Evolutionary conservation across 257 asterid genomes (phyloP).

Genomic region (Penstemon eatonii): DNA sequence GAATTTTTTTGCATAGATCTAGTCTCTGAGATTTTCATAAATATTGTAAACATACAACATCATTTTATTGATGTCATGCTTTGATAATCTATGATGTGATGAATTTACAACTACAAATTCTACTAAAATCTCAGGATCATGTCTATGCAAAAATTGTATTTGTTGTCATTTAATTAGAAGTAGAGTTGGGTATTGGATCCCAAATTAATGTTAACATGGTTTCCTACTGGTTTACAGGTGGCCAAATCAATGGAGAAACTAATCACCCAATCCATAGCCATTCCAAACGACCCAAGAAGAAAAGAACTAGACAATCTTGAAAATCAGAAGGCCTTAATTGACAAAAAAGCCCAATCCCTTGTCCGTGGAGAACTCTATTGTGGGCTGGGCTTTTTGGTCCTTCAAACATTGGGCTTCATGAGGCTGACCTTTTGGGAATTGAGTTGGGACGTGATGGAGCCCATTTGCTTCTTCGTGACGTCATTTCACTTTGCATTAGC

Average conservation of each 20-base stretch:
- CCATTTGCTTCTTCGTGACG: conserved; percentile 87
- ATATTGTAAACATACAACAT: too few relatives aligned
- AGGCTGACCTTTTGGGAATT: conserved; percentile 92
- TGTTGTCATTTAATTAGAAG: too few relatives aligned
- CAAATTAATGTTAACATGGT: not conserved
- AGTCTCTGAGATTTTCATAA: too few relatives aligned
- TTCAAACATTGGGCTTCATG: conserved; percentile 87
- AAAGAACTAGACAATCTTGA: conserved; percentile 57
- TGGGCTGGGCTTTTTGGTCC: conserved; percentile 69
- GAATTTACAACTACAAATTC: too few relatives aligned
- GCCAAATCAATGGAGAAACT: conserved; percentile 68
- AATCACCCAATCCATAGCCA: conserved; percentile 47
- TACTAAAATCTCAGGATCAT: too few relatives aligned
- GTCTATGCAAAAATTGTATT: too few relatives aligned
- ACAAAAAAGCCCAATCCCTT: conserved; percentile 54
- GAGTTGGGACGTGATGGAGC: conserved; percentile 98
- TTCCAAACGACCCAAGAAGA: conserved; percentile 76
- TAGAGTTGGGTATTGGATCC: too few relatives aligned
- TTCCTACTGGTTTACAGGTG: conserved; percentile 41
- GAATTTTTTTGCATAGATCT: too few relatives aligned
- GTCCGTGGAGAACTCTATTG: conserved; percentile 55
- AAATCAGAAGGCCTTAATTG: conserved; percentile 52
- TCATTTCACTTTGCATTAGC: conserved; percentile 75
- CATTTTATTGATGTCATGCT: too few relatives aligned
- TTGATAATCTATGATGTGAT: too few relatives aligned